Percentiles rank a stretch among this genome's conserved stretches.
phyloP scores from a whole-genome alignment of 2,329 filamentous ascomycete species.

The Beauveria brongniartii region DNA sequence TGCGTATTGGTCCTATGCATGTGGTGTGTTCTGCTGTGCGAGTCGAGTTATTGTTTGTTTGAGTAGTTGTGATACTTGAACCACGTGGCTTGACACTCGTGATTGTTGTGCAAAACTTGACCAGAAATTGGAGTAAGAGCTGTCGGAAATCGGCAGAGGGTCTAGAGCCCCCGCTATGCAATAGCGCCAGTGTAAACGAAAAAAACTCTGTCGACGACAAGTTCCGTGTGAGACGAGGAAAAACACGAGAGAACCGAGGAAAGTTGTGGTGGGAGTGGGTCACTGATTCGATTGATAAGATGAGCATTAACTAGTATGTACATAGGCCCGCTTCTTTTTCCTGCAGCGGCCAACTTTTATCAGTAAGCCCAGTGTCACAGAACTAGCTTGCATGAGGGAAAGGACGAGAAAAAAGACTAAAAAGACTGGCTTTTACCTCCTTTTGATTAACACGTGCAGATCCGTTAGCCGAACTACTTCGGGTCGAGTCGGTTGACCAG shows the following conservation, averaged over 20 bases:
- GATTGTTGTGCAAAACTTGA: neutral
- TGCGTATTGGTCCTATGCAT: neutral
- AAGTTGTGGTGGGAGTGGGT: neutral
- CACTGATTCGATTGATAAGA: slow-evolving; percentile 13
- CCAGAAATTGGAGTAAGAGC: neutral
- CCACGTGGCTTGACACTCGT: neutral
- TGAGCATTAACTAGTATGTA: neutral
- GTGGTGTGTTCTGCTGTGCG: neutral
- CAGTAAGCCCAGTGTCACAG: neutral
- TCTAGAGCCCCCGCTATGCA: neutral
- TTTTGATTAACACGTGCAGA: neutral
- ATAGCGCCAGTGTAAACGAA: neutral
- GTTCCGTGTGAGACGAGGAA: neutral
- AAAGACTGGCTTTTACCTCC: neutral
- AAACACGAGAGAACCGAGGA: neutral
- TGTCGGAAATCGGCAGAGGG: neutral
- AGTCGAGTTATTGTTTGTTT: neutral
- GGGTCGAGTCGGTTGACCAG: neutral
- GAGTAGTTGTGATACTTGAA: neutral
- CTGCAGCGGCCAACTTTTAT: too few relatives aligned
- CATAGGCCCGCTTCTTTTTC: neutral
- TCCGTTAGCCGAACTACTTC: neutral
- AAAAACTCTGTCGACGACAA: neutral
- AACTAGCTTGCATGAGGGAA: neutral
- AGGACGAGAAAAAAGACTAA: neutral